Evolutionary conservation across 2,329 filamentous ascomycete species (phyloP).

Genomic region (Phaeosphaeriaceae sp.): DNA sequence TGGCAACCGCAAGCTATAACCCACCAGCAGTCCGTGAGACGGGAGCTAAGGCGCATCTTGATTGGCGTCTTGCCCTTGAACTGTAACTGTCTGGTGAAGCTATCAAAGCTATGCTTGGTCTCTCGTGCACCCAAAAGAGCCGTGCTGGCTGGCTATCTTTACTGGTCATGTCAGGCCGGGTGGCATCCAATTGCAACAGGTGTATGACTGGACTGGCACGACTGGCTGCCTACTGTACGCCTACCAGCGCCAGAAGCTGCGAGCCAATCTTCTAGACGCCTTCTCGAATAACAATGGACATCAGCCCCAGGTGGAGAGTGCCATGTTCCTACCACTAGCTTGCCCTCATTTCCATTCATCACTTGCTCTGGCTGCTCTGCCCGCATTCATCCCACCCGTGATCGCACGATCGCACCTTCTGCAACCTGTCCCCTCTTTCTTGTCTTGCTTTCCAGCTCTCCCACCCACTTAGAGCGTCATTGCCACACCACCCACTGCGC

Average conservation of each 20-base stretch:
- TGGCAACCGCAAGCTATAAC: conserved; percentile 11
- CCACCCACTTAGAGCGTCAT: conserved; percentile 24
- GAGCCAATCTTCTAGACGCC: conserved; percentile 29
- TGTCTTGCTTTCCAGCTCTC: conserved; percentile 20
- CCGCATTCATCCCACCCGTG: conserved; percentile 20
- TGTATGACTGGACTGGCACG: background rate
- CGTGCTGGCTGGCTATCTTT: background rate
- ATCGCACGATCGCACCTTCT: conserved; percentile 18
- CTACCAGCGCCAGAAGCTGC: conserved; percentile 13
- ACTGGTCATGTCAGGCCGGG: conserved; percentile 16
- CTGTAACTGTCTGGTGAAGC: conserved; percentile 5
- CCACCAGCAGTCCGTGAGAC: conserved; percentile 14
- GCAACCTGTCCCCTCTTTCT: conserved; percentile 22
- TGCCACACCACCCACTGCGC: conserved; percentile 17
- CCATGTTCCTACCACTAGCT: conserved; percentile 14
- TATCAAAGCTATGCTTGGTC: conserved; percentile 5
- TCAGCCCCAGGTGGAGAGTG: conserved; percentile 13
- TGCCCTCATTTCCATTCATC: conserved; percentile 22
- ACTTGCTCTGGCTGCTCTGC: conserved; percentile 7
- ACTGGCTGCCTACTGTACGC: conserved; percentile 9
- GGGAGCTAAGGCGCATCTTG: conserved; percentile 25
- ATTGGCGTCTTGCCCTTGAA: conserved; percentile 11
- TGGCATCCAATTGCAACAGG: conserved; percentile 20
- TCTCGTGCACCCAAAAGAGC: background rate
- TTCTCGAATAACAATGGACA: conserved; percentile 35